phyloP scores from a whole-genome alignment of 306 rosid species.

The Cicer chorassanicum region DNA sequence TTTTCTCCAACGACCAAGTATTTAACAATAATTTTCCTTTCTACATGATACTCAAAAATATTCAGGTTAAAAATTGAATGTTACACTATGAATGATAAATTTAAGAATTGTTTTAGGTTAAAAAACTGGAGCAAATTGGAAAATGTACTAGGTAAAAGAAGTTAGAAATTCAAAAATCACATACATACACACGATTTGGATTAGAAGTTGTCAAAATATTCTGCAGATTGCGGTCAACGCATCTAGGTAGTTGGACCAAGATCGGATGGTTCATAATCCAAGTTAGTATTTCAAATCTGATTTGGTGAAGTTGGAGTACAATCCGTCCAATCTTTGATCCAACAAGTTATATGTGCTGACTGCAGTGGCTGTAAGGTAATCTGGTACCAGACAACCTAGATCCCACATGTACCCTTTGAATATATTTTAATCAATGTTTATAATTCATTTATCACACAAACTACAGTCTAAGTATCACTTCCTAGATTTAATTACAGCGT shows the following conservation, averaged over 20 bases:
- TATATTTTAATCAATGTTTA: constrained; percentile 28
- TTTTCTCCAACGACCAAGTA: not conserved
- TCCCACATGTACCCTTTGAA: not conserved
- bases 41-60: not conserved
- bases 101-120: not conserved
- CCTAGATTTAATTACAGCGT: constrained; percentile 17
- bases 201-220: not conserved
- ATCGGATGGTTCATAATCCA: not conserved
- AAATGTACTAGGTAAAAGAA: constrained; percentile 17
- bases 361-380: not conserved
- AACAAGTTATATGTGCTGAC: not conserved
- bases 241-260: not conserved
- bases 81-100: not conserved
- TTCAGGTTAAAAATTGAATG: constrained; percentile 2
- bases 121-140: not conserved
- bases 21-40: not conserved
- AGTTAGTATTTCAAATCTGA: not conserved
- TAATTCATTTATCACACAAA: not conserved
- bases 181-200: not conserved
- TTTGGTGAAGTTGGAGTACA: not conserved
- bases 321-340: not conserved
- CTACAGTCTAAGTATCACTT: constrained; percentile 10
- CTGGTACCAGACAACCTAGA: not conserved
- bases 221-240: not conserved
- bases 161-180: constrained; percentile 3